Evolutionary conservation across 2,329 filamentous ascomycete genomes (phyloP), one percentile per base, ranked within the genome.

Genomic region (Colletotrichum theobromicola): DNA sequence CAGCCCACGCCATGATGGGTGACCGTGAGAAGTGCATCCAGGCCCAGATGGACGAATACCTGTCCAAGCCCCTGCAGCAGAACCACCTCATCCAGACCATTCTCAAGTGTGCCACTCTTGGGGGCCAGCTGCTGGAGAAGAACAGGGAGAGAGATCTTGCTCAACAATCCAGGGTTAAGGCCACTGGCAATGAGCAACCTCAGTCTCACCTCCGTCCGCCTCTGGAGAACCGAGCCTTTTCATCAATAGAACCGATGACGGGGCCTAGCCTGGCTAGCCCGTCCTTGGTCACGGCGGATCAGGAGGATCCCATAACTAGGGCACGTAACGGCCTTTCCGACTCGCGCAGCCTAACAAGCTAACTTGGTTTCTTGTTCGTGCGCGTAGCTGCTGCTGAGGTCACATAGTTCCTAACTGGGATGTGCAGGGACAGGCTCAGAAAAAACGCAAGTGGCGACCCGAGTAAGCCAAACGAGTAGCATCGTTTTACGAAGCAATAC

Each of bases 11-110:
- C 79, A 99, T 99, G 97, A 93, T 98, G 87, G 97, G 97, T 77
- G 97, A 99, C 81, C 92, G 97, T 64, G 97, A 99, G 83, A 98
- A 98, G 88, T 99, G 97, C 84, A 97, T 99, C 76, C 95, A 98
- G 83, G 97, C 96, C 12, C 95, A 98, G 86, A 99, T 99, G 97
- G 97, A 99, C 83, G 97, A 99, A 84, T 99, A 99, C 82, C 88
- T 99, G 55, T 98, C 96, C 21, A 99, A 99, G 83, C 96, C 96
- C 30, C 88, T 98, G 75, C 97, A 98, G 84, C 96, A 98, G 82
- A 98, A 98, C 83, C 95, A 98, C 83, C 93, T 98, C 81, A 98
- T 98, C 80, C 96, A 98, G 86, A 98, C 96, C 1, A 98, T 99
- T 75, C 90, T 98, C 77, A 98, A 98, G 84, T 98, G 96, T 82